phyloP scores from a whole-genome alignment of 257 asterid species.

The Echites panduratus region DNA sequence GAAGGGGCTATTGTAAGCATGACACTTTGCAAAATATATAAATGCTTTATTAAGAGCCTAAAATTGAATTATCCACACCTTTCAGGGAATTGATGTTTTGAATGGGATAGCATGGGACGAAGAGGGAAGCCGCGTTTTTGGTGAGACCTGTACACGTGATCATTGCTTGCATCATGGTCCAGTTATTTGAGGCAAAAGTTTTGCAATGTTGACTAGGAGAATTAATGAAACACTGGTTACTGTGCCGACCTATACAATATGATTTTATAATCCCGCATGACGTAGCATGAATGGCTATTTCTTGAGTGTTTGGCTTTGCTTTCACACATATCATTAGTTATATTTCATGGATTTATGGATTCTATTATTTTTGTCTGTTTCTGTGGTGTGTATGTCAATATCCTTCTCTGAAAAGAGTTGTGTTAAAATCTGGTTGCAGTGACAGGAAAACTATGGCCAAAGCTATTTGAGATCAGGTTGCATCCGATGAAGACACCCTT shows the following conservation, averaged over 20 bases:
- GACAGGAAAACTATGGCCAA: constrained; percentile 45
- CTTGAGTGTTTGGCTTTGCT: neutral
- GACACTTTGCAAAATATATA: neutral
- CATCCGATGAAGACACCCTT: constrained; percentile 27
- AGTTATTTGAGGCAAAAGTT: neutral
- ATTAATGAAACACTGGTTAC: neutral
- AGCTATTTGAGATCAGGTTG: constrained; percentile 35
- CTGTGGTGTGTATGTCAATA: neutral
- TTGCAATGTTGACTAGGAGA: neutral
- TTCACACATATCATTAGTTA: neutral
- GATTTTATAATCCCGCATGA: neutral
- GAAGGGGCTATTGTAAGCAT: constrained; percentile 49
- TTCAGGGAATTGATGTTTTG: constrained; percentile 70
- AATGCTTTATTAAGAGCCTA: neutral
- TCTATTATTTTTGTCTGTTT: neutral
- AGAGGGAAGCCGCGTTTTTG: constrained; percentile 50
- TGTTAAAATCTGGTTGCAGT: constrained; percentile 20
- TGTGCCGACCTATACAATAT: neutral
- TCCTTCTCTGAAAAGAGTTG: neutral
- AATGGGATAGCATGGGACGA: constrained; percentile 96
- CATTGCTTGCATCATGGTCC: neutral
- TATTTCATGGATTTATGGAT: neutral
- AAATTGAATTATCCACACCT: constrained; percentile 16
- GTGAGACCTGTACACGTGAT: constrained; percentile 30
- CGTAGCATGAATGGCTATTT: neutral